Base-by-base conservation (phyloP, 371 early-diverging fungal species). In the Lichtheimia ornata region DNA sequence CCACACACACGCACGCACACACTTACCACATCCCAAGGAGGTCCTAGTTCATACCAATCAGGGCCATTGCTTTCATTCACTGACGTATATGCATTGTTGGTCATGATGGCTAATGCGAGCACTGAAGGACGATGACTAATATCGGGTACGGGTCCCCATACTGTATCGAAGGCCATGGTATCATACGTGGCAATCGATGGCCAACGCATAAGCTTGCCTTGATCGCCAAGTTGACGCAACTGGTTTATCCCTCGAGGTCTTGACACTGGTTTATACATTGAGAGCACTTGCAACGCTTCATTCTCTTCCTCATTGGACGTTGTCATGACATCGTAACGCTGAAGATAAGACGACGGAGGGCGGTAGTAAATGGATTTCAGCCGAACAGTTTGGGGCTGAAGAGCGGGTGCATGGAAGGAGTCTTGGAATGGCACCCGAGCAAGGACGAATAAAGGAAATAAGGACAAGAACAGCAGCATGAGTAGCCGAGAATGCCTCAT, bases 1-100 rank as follows among this genome's bases (percentile, higher is more conserved):
- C 44, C 28, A 53, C 61, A 57, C 81, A 53, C 61, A 57, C 81
- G 67, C 83, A 89, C 28, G 50, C 61, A 57, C 81, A 53, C 61
- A 57, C 81, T 68, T 84, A 89, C 89, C 72, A 82, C 67, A 61
- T 82, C 71, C 92, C 94, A 95, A 41, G 76, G 67, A 28, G 76
- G 72, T 22, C 89, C 94, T 43, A 91, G 79, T 59, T 84, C 86
- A 83, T 88, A 87, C 91, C 91, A 87, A 56, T 85, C 92, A 3
- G 62, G 58, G 0, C 68, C 65, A 69, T 88, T 79, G 18, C 76
- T 63, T 2, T 58, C 70, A n/a, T 65, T 67, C 2, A 79, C 74
- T 18, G 69, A 66, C 11, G 80, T 73, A 70, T 95, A 95, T 0
- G 92, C 88, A 69, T 94, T 88, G 50, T 77, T 81, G 2, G 88